phyloP scores from a whole-genome alignment of 345 rosid species.

The Cardamine chenopodiifolia region DNA sequence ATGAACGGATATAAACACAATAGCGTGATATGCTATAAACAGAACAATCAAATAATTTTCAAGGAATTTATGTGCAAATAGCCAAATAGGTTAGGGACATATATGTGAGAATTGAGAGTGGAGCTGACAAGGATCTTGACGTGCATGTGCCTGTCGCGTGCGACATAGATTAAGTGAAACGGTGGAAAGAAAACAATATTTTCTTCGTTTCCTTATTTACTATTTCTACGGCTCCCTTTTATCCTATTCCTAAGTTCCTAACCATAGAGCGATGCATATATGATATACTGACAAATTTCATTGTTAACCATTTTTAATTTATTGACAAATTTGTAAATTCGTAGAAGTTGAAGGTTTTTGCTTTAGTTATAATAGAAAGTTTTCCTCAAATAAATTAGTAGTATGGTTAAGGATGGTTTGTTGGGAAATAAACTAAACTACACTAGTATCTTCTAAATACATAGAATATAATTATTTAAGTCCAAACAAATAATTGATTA shows the following conservation, averaged over 20 bases:
- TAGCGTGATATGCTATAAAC: slow-evolving; percentile 37
- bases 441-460: background rate
- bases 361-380: background rate
- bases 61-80: slow-evolving; percentile 8
- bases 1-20: slow-evolving; percentile 32
- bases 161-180: slow-evolving; percentile 13
- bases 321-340: background rate
- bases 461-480: slow-evolving; percentile 10
- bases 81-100: slow-evolving; percentile 36
- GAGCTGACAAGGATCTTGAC: slow-evolving; percentile 44
- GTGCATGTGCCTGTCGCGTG: slow-evolving; percentile 41
- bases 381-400: background rate
- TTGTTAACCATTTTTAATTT: background rate
- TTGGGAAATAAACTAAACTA: slow-evolving; percentile 13
- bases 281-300: background rate
- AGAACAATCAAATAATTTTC: slow-evolving; percentile 8
- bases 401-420: slow-evolving; percentile 32
- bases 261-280: background rate
- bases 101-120: slow-evolving; percentile 31
- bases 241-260: background rate
- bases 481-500: slow-evolving; percentile 7
- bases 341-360: background rate
- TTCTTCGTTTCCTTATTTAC: background rate
- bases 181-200: background rate
- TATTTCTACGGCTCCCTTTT: background rate